phyloP scores from a whole-genome alignment of 179 eudicot genomes.

The Silene vulgaris region DNA sequence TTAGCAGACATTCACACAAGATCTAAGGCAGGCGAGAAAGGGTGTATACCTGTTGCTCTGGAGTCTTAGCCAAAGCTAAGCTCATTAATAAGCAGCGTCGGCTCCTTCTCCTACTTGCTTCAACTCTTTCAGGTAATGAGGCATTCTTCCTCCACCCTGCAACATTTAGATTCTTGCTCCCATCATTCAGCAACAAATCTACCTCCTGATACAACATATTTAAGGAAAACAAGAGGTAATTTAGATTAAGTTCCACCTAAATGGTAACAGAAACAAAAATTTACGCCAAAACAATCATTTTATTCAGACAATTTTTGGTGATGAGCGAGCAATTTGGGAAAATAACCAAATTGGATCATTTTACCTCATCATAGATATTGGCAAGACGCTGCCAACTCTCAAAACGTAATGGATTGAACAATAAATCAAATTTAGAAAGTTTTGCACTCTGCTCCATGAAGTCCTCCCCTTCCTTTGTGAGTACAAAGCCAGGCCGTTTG shows the following conservation, averaged over 20 bases:
- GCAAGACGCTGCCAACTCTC: slow-evolving; percentile 99
- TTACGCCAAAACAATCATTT: not conserved
- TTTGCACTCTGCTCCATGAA: slow-evolving; percentile 85
- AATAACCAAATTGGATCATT: slow-evolving; percentile 13
- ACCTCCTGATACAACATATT: slow-evolving; percentile 62
- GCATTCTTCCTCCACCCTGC: slow-evolving; percentile 77
- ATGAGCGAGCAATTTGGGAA: slow-evolving; percentile 1
- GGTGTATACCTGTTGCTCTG: slow-evolving; percentile 67
- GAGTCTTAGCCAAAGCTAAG: slow-evolving; percentile 82
- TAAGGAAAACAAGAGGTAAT: not conserved
- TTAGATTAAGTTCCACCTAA: not conserved
- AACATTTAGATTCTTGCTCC: slow-evolving; percentile 93
- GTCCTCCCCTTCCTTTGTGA: slow-evolving; percentile 96
- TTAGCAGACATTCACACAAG: not conserved
- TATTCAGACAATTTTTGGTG: not conserved
- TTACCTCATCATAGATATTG: slow-evolving; percentile 90
- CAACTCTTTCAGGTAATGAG: slow-evolving; percentile 71
- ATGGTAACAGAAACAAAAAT: not conserved
- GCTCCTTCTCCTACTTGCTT: slow-evolving; percentile 92
- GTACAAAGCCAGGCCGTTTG: slow-evolving; percentile 97
- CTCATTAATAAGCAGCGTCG: slow-evolving; percentile 94
- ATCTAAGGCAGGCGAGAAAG: slow-evolving; percentile 15
- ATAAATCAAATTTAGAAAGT: slow-evolving; percentile 83
- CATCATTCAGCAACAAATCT: slow-evolving; percentile 93
- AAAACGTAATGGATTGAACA: slow-evolving; percentile 80